Evolutionary conservation across 169 alveolate genomes (phyloP), one percentile per base, ranked within the genome.

Genomic region (Fabrea salina): DNA sequence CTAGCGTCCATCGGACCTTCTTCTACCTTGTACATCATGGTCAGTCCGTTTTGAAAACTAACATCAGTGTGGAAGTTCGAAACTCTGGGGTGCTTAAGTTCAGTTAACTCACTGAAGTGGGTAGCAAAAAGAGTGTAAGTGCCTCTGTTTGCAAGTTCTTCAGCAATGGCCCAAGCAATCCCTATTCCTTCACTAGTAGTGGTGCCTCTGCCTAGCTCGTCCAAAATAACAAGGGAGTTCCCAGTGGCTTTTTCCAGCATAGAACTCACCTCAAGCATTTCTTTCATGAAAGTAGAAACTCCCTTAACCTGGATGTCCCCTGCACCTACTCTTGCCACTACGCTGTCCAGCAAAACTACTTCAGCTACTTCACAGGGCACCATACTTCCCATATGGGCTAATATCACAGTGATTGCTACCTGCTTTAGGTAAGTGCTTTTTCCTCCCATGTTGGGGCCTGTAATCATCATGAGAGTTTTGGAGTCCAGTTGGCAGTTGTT

Each of bases 401-500:
- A 66, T 33, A 94, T 70, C 3, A 86, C 90, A 51, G 94, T 86
- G 11, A 94, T 89, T 35, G 97, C 98, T 5, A 96, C 95, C 86
- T 96, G 96, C 58, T 98, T 89, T 54, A 98, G 95, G 76, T 92
- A 97, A 5, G 99, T 98, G 67, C 98, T 93, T 75, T 98, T 98
- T 32, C 99, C 99, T 35, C 99, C 99, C 99, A 98, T 98, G 80
- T 98, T 98, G 6, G 99, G 99, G n/a, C 99, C 99, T 4, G 99
- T 98, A 37, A 97, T 97, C 50, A 98, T 90, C 64, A 92, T 94
- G 40, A 97, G 82, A 66, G 97, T 87, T 19, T 96, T 87, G 25
- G 88, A 59, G 41, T 92, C 83, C 40, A 94, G 79, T 39, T 85
- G 91, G 87, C 95, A 82, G 49, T 64, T 80, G 83, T 97, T 96